Base-by-base conservation (phyloP, 164 flowering plant genomes). In the Vitis rupestris region DNA sequence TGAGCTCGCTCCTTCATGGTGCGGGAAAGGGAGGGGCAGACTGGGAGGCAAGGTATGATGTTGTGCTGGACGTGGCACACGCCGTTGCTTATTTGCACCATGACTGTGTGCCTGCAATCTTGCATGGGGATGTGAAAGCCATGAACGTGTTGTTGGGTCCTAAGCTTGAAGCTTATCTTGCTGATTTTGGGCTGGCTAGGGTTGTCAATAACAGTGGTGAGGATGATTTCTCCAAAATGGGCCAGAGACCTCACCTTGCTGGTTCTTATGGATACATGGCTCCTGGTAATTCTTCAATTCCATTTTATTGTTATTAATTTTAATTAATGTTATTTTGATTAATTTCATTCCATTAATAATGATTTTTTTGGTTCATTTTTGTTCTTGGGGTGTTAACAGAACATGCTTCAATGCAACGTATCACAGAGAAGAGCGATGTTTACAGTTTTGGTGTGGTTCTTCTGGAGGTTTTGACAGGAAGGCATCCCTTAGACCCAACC, bases 231-330 rank as follows among this genome's bases (percentile, higher is more conserved):
- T 68, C 76, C 1, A 81, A 82, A 65, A 66, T 61, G 61, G 76
- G 48, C 62, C 83, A 71, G 48, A 84, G 85, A 71, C 93, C 91
- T 70, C 86, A 82, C 3, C 80, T 95, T 49, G 98, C 97, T 14
- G 99, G 98, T 23, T 93, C 98, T 59, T 93, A 90, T 63, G 99
- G 99, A 17, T 95, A 95, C 81, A 95, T 95, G 90, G 99, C 99
- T 81, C 99, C 99, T 37, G 99, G 98, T 93, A 88, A 29, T 52
- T 59, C 47, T 17, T 15, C 29, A 1, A 27, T 23, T 51, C 27
- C 29, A 37, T 37, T 64, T 44, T 65, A 0, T 17, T 17, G 47
- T 58, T 37, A 31, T 9, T 6, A 44, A 5, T 29, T 61, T 62
- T 8, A 14, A 3, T 23, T 50, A 2, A 48, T 62, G 27, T 63